Base-by-base conservation (phyloP, 225 moss, liverwort and hornwort species). In the Neckera pumila region DNA sequence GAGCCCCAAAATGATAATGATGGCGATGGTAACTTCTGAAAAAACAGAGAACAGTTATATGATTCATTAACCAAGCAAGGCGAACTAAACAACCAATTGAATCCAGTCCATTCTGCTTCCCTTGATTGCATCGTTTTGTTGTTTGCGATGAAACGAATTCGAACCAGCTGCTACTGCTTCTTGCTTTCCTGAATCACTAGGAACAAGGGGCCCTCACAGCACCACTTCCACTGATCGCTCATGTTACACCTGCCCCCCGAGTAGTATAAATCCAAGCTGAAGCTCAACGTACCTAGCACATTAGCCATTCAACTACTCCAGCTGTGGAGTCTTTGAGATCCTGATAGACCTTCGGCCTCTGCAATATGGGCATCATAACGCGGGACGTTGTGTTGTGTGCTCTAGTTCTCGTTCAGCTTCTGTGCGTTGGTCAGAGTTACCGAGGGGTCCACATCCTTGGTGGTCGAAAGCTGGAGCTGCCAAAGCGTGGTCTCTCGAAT, bases 351-450 rank as follows among this genome's bases (percentile, higher is more conserved):
- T 73, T 66, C n/a, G 42, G 59, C 21, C 36, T 54, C 63, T n/a
- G 28, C 85, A 71, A 72, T 31, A 91, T 86, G 66, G 84, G 75
- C 73, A 83, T 49, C 85, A 85, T 79, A 71, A 72, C 16, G 42
- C 78, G 82, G 43, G 85, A 84, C 43, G 75, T 83, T 77, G 75
- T 82, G 53, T 31, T 92, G 31, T 66, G 82, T 88, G 88, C 85
- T 28, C 58, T 92, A 18, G 42, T 92, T 71, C 51, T 92, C 36
- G 78, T 90, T 57, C 91, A 90, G 40, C 86, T 90, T 59, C 67
- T 88, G 60, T 67, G 71, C 76, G 69, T 75, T 65, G 45, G 83
- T 80, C 83, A 90, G 54, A 84, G 90, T 84, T 86, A 88, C 62
- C 88, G 69, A 84, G 88, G 80, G 40, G 86, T 83, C 40, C 83